Conservation (phyloP, 2,329 filamentous ascomycete genomes). For the Aspergillus chevalieri region DNA sequence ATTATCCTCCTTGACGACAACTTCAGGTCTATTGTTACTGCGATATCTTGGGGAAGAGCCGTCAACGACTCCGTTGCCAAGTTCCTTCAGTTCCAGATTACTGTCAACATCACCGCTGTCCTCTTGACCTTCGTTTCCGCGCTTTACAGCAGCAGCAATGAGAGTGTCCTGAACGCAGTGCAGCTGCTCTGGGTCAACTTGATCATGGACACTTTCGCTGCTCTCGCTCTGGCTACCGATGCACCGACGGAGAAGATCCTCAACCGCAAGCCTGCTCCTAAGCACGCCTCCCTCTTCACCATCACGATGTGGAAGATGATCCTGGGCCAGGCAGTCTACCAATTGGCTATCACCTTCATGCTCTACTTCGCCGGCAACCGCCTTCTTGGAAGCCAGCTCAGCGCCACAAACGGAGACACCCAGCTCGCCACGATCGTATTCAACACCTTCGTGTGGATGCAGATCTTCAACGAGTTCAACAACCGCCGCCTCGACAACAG, state of each 20-base stretch:
- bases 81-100: slow-evolving; percentile 60
- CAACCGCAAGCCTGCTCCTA: slow-evolving; percentile 70
- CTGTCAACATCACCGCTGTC: slow-evolving; percentile 88
- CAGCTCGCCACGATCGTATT: slow-evolving; percentile 79
- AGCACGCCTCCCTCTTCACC: slow-evolving; percentile 71
- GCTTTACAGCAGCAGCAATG: slow-evolving; percentile 62
- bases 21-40: slow-evolving; percentile 59
- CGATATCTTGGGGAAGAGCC: slow-evolving; percentile 62
- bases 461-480: slow-evolving; percentile 98
- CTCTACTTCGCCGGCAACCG: slow-evolving; percentile 67
- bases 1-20: slow-evolving; percentile 64
- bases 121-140: slow-evolving; percentile 81
- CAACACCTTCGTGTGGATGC: slow-evolving; percentile 99
- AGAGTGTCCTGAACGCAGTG: slow-evolving; percentile 76
- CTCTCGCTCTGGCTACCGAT: slow-evolving; percentile 81
- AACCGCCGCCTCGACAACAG: slow-evolving; percentile 90
- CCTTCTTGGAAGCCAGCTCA: slow-evolving; percentile 55
- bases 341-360: slow-evolving; percentile 71
- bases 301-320: slow-evolving; percentile 99
- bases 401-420: slow-evolving; percentile 36
- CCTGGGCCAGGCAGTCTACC: slow-evolving; percentile 82
- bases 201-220: slow-evolving; percentile 95
- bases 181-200: slow-evolving; percentile 94
- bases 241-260: slow-evolving; percentile 77
- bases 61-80: slow-evolving; percentile 65